phyloP scores from a whole-genome alignment of 2,329 filamentous ascomycete species.

The Arthrobotrys sinensis region DNA sequence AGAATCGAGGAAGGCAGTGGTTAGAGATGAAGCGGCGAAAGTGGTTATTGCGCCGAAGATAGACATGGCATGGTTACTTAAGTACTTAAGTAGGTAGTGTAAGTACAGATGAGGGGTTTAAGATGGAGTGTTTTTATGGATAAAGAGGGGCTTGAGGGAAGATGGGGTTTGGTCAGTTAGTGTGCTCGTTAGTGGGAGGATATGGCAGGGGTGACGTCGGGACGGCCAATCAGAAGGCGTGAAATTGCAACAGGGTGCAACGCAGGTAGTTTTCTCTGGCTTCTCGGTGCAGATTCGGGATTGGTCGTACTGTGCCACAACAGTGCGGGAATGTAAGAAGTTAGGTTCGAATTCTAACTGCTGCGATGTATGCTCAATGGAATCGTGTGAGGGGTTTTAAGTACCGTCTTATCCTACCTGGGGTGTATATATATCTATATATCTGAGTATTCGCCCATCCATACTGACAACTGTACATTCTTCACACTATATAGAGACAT shows the following conservation, averaged over 20 bases:
- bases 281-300: too few species aligned
- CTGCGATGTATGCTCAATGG: too few species aligned
- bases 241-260: not conserved
- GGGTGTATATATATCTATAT: too few species aligned
- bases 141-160: not conserved
- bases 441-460: too few species aligned
- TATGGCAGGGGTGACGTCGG: not conserved
- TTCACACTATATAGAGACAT: too few species aligned
- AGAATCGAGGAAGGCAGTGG: constrained; percentile 27
- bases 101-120: not conserved
- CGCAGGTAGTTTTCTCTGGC: not conserved
- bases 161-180: not conserved
- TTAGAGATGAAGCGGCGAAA: constrained; percentile 37
- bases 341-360: too few species aligned
- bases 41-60: constrained; percentile 40
- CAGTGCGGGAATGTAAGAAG: too few species aligned
- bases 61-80: constrained; percentile 36
- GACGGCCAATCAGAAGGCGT: not conserved
- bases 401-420: too few species aligned
- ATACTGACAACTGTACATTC: too few species aligned
- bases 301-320: too few species aligned
- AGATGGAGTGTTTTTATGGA: not conserved
- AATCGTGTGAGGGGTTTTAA: too few species aligned
- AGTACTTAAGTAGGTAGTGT: too few species aligned
- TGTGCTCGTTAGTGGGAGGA: not conserved